A percentile compares a stretch with the other conserved stretches of the same genome.
Evolutionary conservation across 1,139 yeast genomes (phyloP).

Genomic region (Zygosaccharomyces pseudobailii): DNA sequence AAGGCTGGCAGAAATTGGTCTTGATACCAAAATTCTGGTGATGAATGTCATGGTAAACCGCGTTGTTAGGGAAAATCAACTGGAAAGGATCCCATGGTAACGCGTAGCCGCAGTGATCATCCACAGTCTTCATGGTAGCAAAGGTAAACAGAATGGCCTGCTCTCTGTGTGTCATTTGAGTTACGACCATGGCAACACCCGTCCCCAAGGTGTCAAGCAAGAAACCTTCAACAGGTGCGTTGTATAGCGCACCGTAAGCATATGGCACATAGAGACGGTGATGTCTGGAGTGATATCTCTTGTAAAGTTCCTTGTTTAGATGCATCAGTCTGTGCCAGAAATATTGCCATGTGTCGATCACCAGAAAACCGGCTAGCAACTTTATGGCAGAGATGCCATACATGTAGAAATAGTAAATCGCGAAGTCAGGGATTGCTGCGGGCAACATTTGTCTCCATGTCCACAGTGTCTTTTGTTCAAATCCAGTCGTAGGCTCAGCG

Average conservation of each 20-base stretch:
- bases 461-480: conserved; percentile 70
- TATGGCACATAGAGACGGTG: conserved; percentile 92
- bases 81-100: conserved; percentile 91
- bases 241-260: conserved; percentile 93
- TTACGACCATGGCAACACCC: conserved; percentile 66
- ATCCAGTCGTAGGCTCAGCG: conserved; percentile 63
- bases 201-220: conserved; percentile 88
- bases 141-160: conserved; percentile 68
- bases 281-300: conserved; percentile 85
- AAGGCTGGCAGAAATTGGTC: conserved; percentile 93
- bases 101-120: conserved; percentile 95
- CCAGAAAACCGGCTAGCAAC: conserved; percentile 56
- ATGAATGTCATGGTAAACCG: conserved; percentile 94
- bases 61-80: conserved; percentile 83
- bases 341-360: conserved; percentile 94
- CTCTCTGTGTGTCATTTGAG: conserved; percentile 72
- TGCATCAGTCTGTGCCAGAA: conserved; percentile 89
- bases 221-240: conserved; percentile 91
- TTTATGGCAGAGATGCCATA: conserved; percentile 58
- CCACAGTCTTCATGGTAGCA: conserved; percentile 93
- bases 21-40: conserved; percentile 96
- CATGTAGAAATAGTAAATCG: conserved; percentile 48
- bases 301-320: conserved; percentile 66
- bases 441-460: conserved; percentile 44
- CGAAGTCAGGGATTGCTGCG: conserved; percentile 40